phyloP scores from a whole-genome alignment of 441 rosid genomes.

The Pelargonium australe region DNA sequence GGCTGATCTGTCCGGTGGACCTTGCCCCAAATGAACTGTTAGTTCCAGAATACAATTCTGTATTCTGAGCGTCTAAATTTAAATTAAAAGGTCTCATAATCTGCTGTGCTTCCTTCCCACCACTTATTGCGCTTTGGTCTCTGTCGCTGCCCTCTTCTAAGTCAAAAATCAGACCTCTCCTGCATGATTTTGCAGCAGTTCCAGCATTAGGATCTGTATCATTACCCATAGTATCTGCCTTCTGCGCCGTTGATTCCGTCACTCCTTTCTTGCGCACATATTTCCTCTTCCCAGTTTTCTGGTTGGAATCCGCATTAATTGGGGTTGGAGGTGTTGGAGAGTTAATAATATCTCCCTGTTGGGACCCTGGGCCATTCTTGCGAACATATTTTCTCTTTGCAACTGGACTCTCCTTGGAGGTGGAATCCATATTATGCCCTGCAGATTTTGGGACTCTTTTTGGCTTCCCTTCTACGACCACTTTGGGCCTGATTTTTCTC shows the following conservation, averaged over 20 bases:
- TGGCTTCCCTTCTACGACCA: conserved; percentile 58
- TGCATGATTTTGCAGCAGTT: conserved; percentile 41
- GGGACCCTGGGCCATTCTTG: conserved; percentile 17
- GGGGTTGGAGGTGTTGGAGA: conserved; percentile 7
- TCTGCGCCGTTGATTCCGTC: conserved; percentile 38
- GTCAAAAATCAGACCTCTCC: conserved; percentile 53
- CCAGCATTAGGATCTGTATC: conserved; percentile 22
- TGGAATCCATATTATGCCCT: conserved; percentile 17
- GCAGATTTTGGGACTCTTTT: conserved; percentile 41
- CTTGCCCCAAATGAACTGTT: conserved; percentile 16
- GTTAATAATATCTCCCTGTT: conserved; percentile 4
- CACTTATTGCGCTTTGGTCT: conserved; percentile 14
- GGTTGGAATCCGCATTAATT: conserved; percentile 20
- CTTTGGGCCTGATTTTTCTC: conserved; percentile 88
- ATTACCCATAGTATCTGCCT: conserved; percentile 24
- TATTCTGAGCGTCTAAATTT: conserved; percentile 24
- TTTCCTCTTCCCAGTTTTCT: conserved; percentile 52
- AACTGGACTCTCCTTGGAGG: conserved; percentile 11
- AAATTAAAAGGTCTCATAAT: conserved; percentile 16
- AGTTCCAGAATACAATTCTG: conserved; percentile 24
- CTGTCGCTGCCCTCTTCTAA: conserved; percentile 33
- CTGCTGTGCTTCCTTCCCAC: conserved; percentile 25
- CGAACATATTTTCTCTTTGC: conserved; percentile 22
- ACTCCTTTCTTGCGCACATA: conserved; percentile 43
- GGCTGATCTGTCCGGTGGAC: conserved; percentile 30